A percentile compares a stretch with the other conserved stretches of the same genome.
phyloP scores from a whole-genome alignment of 352 stramenopile genomes.

The Paralagenidium karlingii region DNA sequence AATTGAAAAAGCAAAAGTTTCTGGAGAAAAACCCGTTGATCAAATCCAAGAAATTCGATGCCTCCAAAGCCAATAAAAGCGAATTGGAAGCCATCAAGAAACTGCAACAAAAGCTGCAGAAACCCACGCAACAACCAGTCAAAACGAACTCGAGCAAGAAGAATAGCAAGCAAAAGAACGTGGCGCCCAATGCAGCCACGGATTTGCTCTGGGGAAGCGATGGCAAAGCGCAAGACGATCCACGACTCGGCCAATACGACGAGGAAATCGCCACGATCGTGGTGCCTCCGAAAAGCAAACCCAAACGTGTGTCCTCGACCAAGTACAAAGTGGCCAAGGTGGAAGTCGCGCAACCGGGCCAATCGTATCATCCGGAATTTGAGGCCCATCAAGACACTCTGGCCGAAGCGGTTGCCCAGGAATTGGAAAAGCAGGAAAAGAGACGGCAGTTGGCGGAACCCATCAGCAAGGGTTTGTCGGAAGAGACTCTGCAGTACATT shows the following conservation, averaged over 20 bases:
- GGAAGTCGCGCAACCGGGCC: slow-evolving; percentile 49
- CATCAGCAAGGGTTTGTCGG: slow-evolving; percentile 42
- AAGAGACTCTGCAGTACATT: slow-evolving; percentile 73
- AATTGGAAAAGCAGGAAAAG: slow-evolving; percentile 48
- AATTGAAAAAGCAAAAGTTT: slow-evolving; percentile 53
- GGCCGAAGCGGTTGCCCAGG: slow-evolving; percentile 48
- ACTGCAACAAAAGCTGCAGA: slow-evolving; percentile 15
- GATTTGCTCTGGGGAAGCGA: slow-evolving; percentile 43
- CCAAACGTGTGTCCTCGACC: slow-evolving; percentile 35
- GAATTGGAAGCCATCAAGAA: slow-evolving; percentile 47
- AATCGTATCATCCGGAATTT: slow-evolving; percentile 82
- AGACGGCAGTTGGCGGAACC: slow-evolving; percentile 27
- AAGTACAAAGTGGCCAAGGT: slow-evolving; percentile 61
- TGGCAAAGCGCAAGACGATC: slow-evolving; percentile 17
- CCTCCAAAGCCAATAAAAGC: slow-evolving; percentile 39
- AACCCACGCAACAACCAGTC: slow-evolving; percentile 1
- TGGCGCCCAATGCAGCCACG: too few species aligned
- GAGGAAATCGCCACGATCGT: slow-evolving; percentile 18
- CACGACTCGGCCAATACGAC: slow-evolving; percentile 25
- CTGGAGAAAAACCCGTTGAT: slow-evolving; percentile 55
- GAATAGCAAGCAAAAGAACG: slow-evolving; percentile 3
- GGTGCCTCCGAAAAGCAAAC: slow-evolving; percentile 8
- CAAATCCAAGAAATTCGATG: slow-evolving; percentile 61
- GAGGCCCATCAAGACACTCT: slow-evolving; percentile 70
- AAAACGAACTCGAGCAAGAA: slow-evolving; percentile 7